These are phyloP conservation scores for Phytopythium helicoides DNA, from an alignment of 352 stramenopile species.

Conservation along the genomic window DNA sequence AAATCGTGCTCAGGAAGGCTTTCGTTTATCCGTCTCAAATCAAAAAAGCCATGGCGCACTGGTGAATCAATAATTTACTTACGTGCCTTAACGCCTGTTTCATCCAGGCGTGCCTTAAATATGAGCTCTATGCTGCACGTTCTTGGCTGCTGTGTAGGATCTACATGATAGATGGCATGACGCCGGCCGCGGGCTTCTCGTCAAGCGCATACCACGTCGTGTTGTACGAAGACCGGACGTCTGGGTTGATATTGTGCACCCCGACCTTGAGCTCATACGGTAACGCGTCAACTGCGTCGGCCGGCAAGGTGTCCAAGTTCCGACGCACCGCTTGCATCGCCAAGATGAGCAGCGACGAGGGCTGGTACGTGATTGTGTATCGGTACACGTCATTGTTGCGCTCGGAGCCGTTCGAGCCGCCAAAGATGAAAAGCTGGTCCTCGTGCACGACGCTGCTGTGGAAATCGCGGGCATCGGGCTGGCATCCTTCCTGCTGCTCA, in stretches of 20 bases:
- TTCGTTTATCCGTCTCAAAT: neutral
- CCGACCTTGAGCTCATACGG: constrained; percentile 63
- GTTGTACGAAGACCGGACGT: constrained; percentile 62
- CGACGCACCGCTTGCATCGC: constrained; percentile 63
- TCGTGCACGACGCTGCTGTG: constrained; percentile 76
- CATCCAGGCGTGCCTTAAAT: no score
- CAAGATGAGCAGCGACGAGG: constrained; percentile 62
- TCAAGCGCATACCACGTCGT: constrained; percentile 62
- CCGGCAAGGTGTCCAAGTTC: constrained; percentile 35
- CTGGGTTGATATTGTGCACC: constrained; percentile 69
- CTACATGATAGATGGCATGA: constrained; percentile 25
- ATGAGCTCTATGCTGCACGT: constrained; percentile 24
- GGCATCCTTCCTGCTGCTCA: constrained; percentile 52
- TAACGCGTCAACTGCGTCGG: constrained; percentile 42
- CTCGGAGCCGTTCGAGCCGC: constrained; percentile 80
- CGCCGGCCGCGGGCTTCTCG: constrained; percentile 32
- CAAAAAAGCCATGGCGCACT: no score
- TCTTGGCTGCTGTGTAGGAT: neutral
- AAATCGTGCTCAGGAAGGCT: neutral
- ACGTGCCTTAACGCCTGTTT: no score
- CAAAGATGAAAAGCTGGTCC: constrained; percentile 79
- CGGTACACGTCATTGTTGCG: constrained; percentile 82
- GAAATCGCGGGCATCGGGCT: constrained; percentile 79
- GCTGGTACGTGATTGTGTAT: constrained; percentile 57
- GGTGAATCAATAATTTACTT: constrained; percentile 34